Conservation (phyloP, 2,329 filamentous ascomycete species). For the Aspergillus sergii region DNA sequence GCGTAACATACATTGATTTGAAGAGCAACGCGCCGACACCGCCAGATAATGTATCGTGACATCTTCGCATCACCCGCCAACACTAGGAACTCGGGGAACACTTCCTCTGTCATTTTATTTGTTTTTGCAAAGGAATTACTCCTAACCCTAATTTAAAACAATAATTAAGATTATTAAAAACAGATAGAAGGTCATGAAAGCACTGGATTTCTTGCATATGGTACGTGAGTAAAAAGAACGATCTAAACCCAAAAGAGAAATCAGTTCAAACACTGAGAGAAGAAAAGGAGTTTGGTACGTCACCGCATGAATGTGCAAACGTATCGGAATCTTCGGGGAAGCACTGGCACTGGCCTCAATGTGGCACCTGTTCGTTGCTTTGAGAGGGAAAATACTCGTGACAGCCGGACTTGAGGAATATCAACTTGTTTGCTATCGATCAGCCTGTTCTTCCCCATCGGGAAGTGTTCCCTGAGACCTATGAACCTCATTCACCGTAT, state of each 20-base stretch:
- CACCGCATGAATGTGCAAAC: neutral
- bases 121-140: neutral
- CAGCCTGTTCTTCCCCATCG: neutral
- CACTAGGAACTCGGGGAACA: slow-evolving; percentile 9
- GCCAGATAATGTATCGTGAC: slow-evolving; percentile 18
- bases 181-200: neutral
- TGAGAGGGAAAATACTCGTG: neutral
- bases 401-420: neutral
- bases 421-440: slow-evolving; percentile 1
- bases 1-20: slow-evolving; percentile 2
- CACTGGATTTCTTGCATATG: neutral
- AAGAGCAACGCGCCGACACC: slow-evolving; percentile 17
- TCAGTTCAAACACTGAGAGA: neutral
- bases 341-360: slow-evolving; percentile 10
- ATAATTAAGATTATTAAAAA: neutral
- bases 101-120: slow-evolving; percentile 1
- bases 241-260: neutral
- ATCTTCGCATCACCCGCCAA: slow-evolving; percentile 11
- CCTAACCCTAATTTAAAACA: neutral
- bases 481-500: neutral
- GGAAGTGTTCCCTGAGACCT: neutral
- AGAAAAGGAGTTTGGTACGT: neutral
- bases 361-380: neutral
- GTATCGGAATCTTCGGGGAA: slow-evolving; percentile 12
- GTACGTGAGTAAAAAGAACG: neutral